Conservation (phyloP, 331 rosid species). For the Ulmus americana region DNA sequence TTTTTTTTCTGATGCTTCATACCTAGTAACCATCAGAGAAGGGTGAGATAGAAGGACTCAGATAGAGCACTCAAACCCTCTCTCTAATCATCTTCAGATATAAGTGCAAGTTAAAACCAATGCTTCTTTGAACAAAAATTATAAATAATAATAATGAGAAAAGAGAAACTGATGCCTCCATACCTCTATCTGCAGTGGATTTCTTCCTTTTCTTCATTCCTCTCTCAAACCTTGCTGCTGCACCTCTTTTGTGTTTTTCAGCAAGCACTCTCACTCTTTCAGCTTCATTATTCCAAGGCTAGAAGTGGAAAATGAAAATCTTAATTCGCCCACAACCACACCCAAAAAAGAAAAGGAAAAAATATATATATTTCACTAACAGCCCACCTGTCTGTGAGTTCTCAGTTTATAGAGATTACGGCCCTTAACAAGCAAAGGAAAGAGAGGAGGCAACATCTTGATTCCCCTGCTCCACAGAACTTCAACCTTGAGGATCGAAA, state of each 20-base stretch:
- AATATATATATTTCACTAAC: background rate
- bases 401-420: constrained; percentile 69
- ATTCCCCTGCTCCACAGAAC: constrained; percentile 76
- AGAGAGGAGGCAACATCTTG: constrained; percentile 48
- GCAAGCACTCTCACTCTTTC: constrained; percentile 54
- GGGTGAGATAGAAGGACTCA: background rate
- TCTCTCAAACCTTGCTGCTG: constrained; percentile 59
- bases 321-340: background rate
- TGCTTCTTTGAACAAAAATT: constrained; percentile 3
- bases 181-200: constrained; percentile 35
- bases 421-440: constrained; percentile 73
- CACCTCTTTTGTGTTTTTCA: constrained; percentile 74
- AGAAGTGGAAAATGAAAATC: constrained; percentile 24
- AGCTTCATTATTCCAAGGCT: constrained; percentile 69
- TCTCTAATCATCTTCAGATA: no score
- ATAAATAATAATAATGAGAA: background rate
- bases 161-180: background rate
- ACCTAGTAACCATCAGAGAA: constrained; percentile 26
- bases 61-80: no score
- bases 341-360: background rate
- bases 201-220: constrained; percentile 35
- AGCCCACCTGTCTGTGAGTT: constrained; percentile 63
- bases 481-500: constrained; percentile 43
- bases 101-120: background rate
- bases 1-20: constrained; percentile 28